phyloP scores from a whole-genome alignment of 768 basidiomycete species.

The Termitomyces titanicus region DNA sequence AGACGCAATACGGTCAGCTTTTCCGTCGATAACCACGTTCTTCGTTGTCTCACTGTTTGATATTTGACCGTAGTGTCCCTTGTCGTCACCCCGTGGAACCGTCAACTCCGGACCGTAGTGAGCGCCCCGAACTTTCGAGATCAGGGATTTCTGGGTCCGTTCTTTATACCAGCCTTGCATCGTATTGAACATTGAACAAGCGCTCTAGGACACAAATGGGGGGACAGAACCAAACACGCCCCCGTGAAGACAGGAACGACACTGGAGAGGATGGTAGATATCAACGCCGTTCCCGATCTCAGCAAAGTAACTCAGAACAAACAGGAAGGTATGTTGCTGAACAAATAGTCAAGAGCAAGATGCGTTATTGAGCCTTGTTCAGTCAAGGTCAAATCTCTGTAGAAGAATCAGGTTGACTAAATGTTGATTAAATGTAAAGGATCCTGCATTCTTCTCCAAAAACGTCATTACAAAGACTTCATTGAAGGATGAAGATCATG shows the following conservation, averaged over 20 bases:
- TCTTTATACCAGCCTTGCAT: not conserved
- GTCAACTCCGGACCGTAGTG: not conserved
- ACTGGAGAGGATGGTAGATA: not conserved
- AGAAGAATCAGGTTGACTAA: not conserved
- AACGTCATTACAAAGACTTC: not conserved
- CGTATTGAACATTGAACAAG: not conserved
- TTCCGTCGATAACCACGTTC: not conserved
- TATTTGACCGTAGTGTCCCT: not conserved
- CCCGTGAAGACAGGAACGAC: not conserved
- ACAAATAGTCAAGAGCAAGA: not conserved
- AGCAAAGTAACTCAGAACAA: not conserved
- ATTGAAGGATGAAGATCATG: conserved; percentile 3
- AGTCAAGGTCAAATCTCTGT: not conserved
- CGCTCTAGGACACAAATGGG: not conserved
- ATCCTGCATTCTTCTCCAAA: not conserved
- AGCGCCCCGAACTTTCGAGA: not conserved
- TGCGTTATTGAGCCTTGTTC: not conserved
- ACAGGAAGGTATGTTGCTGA: not conserved
- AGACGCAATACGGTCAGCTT: not conserved
- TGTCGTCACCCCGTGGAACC: not conserved
- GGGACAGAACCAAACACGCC: not conserved
- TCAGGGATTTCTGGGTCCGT: not conserved
- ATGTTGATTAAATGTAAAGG: not conserved
- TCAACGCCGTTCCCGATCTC: not conserved
- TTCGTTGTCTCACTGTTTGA: not conserved